phyloP scores from a whole-genome alignment of 2,329 filamentous ascomycete species.

The Colletotrichum euphorbiae region DNA sequence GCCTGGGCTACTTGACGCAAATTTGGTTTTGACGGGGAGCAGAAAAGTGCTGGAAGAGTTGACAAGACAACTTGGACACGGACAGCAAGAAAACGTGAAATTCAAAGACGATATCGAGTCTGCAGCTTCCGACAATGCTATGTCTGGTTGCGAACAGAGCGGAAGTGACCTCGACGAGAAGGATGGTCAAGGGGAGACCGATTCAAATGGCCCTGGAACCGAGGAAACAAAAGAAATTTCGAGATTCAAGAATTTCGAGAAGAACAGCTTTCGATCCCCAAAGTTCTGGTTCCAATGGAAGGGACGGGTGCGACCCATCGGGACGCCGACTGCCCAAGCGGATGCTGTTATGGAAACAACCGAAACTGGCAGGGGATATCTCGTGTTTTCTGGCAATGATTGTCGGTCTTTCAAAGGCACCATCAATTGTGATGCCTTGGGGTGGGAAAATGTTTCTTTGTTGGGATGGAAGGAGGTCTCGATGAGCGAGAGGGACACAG shows the following conservation, averaged over 20 bases:
- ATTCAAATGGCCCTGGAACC: not conserved
- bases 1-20: conserved; percentile 12
- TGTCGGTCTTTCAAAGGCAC: conserved; percentile 32
- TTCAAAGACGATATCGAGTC: not conserved
- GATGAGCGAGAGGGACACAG: conserved; percentile 28
- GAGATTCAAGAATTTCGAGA: conserved; percentile 25
- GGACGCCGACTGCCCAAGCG: not conserved
- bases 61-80: not conserved
- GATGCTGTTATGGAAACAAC: rapidly evolving
- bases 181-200: no score
- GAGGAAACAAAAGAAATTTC: not conserved
- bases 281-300: conserved; percentile 38
- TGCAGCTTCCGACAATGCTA: not conserved
- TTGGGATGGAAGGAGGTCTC: conserved; percentile 29
- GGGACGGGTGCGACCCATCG: not conserved
- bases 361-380: conserved; percentile 23
- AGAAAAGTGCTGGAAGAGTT: conserved; percentile 16
- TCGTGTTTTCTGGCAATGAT: conserved; percentile 31
- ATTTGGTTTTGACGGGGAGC: conserved; percentile 21
- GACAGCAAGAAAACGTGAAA: not conserved
- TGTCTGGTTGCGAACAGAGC: not conserved
- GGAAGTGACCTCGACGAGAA: not conserved
- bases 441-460: conserved; percentile 25
- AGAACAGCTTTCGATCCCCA: conserved; percentile 34
- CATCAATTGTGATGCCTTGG: conserved; percentile 8